phyloP scores from a whole-genome alignment of 2,329 filamentous ascomycete genomes.

The Annulohypoxylon truncatum region DNA sequence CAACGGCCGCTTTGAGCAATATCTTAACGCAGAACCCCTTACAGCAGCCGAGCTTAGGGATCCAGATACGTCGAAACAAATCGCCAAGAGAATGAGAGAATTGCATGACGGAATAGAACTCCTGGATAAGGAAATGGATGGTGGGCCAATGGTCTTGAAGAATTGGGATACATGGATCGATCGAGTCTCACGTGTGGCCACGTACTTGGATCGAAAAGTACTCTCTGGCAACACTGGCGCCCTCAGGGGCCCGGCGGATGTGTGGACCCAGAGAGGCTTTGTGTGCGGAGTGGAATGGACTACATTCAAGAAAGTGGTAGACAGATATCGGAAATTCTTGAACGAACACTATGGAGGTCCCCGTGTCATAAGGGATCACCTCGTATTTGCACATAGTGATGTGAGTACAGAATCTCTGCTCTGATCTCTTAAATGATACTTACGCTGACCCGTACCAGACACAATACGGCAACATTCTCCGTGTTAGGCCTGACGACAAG shows the following conservation, averaged over 20 bases:
- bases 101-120: constrained; percentile 94
- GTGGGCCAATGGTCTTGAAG: constrained; percentile 84
- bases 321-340: constrained; percentile 82
- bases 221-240: constrained; percentile 53
- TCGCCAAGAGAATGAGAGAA: constrained; percentile 97
- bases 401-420: constrained; percentile 62
- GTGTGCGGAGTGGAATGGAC: constrained; percentile 89
- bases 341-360: constrained; percentile 75
- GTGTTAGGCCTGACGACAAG: constrained; percentile 72
- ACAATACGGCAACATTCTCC: constrained; percentile 97
- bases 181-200: constrained; percentile 70
- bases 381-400: constrained; percentile 98
- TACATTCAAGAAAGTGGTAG: constrained; percentile 77
- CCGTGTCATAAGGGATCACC: constrained; percentile 74
- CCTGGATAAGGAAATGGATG: constrained; percentile 78
- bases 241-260: constrained; percentile 50
- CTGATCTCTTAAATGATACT: not conserved
- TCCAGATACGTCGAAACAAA: constrained; percentile 86
- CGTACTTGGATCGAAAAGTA: constrained; percentile 69
- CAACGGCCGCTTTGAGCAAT: constrained; percentile 97
- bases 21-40: constrained; percentile 85
- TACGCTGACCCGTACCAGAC: constrained; percentile 67
- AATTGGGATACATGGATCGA: constrained; percentile 96
- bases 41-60: constrained; percentile 81
- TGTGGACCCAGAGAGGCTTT: constrained; percentile 77